These are phyloP conservation scores for Exserohilum rostratum DNA, from an alignment of 2,329 filamentous ascomycete genomes.

Conservation along the genomic window DNA sequence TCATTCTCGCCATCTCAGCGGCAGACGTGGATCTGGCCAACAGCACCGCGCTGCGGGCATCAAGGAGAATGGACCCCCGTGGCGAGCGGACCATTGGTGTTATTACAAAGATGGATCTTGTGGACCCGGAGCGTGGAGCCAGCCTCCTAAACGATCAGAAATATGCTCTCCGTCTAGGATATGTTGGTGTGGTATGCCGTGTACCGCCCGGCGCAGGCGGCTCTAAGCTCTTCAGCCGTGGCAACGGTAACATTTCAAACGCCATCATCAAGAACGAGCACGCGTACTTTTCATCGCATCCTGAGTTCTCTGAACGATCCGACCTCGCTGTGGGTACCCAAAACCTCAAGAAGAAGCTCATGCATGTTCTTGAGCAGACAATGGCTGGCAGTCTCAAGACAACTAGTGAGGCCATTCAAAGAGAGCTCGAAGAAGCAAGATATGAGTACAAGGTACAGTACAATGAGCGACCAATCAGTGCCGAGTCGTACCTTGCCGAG, in stretches of 20 bases:
- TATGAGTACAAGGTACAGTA: conserved; percentile 99
- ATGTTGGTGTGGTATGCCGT: conserved; percentile 91
- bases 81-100: conserved; percentile 97
- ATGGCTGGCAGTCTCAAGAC: conserved; percentile 92
- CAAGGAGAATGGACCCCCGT: conserved; percentile 87
- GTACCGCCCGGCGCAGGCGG: conserved; percentile 68
- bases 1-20: conserved; percentile 95
- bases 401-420: conserved; percentile 89
- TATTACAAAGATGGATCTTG: conserved; percentile 99
- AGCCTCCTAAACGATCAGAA: conserved; percentile 85
- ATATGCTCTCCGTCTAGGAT: conserved; percentile 92
- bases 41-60: conserved; percentile 88
- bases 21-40: conserved; percentile 97
- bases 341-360: conserved; percentile 90
- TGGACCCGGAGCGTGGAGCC: conserved; percentile 79
- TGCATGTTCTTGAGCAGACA: conserved; percentile 94
- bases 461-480: conserved; percentile 92
- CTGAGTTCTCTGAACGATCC: conserved; percentile 77
- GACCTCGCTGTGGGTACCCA: conserved; percentile 81
- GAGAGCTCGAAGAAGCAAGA: conserved; percentile 93
- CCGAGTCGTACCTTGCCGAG: conserved; percentile 95
- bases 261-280: conserved; percentile 89
- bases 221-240: conserved; percentile 79
- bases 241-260: conserved; percentile 76
- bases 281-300: conserved; percentile 83